A percentile compares a stretch with the other conserved stretches of the same genome.
Evolutionary conservation across 495 filamentous ascomycete genomes (phyloP).

Genomic region (Tuber brumale): DNA sequence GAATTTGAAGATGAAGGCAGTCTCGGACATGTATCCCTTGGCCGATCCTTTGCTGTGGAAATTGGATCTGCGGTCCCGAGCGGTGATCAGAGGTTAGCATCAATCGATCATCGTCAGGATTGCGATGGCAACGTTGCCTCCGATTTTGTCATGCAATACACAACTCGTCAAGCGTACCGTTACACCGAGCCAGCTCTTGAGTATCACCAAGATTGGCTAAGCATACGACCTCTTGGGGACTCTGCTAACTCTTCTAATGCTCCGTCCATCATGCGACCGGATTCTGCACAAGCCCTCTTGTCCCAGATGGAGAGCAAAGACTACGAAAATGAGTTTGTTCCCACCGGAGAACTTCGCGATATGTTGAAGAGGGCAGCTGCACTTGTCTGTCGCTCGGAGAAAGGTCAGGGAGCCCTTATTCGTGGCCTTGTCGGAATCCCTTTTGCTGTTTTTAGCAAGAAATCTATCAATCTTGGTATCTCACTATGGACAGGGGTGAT

Average conservation of each 20-base stretch:
- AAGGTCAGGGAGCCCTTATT: conserved; percentile 66
- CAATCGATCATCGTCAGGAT: conserved; percentile 59
- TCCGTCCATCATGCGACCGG: conserved; percentile 40
- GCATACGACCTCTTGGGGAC: conserved; percentile 50
- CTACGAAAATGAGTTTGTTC: conserved; percentile 56
- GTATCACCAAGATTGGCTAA: conserved; percentile 56
- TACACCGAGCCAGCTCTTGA: conserved; percentile 64
- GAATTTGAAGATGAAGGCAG: conserved; percentile 81
- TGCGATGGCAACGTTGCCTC: conserved; percentile 80
- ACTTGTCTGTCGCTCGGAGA: conserved; percentile 68
- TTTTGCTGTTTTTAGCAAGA: conserved; percentile 85
- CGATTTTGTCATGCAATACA: conserved; percentile 93
- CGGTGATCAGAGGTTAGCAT: conserved; percentile 77
- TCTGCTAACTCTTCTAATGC: conserved; percentile 44
- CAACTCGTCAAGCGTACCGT: conserved; percentile 89
- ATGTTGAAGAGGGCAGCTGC: conserved; percentile 74
- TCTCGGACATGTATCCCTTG: conserved; percentile 83
- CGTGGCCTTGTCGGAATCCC: conserved; percentile 84
- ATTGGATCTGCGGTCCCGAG: conserved; percentile 81
- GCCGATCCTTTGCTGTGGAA: conserved; percentile 89
- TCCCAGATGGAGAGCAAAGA: conserved; percentile 61
- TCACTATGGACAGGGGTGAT: conserved; percentile 97
- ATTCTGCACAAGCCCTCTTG: conserved; percentile 49
- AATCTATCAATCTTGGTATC: conserved; percentile 91
- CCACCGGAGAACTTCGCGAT: conserved; percentile 70